These are phyloP conservation scores for Melampsora larici-populina DNA, from an alignment of 1,284 basidiomycete genomes.

Conservation along the genomic window DNA sequence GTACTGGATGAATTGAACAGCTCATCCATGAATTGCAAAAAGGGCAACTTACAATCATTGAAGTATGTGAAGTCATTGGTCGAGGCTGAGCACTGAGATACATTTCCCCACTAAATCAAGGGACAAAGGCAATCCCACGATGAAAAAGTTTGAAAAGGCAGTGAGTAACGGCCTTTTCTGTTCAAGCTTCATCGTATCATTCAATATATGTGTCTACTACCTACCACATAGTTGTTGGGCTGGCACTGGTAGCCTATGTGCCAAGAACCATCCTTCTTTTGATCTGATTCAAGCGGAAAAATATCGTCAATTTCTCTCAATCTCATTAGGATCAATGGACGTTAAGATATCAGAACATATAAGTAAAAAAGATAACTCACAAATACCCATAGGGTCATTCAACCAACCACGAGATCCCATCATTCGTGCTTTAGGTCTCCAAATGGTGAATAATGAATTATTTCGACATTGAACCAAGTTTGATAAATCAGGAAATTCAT, in stretches of 20 bases:
- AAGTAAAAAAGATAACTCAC: slow-evolving; percentile 19
- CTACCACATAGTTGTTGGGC: slow-evolving; percentile 43
- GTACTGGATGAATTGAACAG: too few species aligned
- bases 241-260: slow-evolving; percentile 48
- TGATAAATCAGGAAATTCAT: slow-evolving; percentile 32
- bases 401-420: slow-evolving; percentile 48
- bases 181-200: neutral
- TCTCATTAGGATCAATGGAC: too few species aligned
- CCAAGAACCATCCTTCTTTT: slow-evolving; percentile 44
- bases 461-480: slow-evolving; percentile 46
- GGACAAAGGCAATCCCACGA: neutral
- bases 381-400: slow-evolving; percentile 48
- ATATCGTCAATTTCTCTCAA: neutral
- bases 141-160: neutral
- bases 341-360: neutral
- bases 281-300: slow-evolving; percentile 8
- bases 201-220: too few species aligned
- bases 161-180: neutral
- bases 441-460: slow-evolving; percentile 46
- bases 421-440: slow-evolving; percentile 47
- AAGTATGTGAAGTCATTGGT: slow-evolving; percentile 46
- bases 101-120: slow-evolving; percentile 47
- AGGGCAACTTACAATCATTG: slow-evolving; percentile 40
- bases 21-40: neutral
- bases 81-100: slow-evolving; percentile 47